Percentiles rank a stretch among this genome's conserved stretches.
Evolutionary conservation across 2,329 filamentous ascomycete species (phyloP).

Genomic region (Penicillium sp.): DNA sequence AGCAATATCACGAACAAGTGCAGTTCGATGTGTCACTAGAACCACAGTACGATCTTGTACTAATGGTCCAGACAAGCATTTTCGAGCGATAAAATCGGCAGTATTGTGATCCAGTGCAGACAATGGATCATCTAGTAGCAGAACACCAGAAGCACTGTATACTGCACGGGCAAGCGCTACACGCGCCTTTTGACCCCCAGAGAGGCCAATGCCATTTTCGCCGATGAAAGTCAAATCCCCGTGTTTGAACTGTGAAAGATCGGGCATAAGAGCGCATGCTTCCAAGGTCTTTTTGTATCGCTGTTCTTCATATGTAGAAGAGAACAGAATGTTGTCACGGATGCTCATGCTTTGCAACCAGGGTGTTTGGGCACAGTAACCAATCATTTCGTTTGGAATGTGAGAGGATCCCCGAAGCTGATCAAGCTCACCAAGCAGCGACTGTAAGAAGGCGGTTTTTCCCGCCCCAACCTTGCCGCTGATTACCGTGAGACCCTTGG

Average conservation of each 20-base stretch:
- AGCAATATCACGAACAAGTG: conserved; percentile 74
- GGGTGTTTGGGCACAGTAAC: conserved; percentile 68
- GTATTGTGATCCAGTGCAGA: conserved; percentile 68
- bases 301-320: conserved; percentile 68
- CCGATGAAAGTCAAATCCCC: conserved; percentile 66
- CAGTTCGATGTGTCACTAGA: conserved; percentile 68
- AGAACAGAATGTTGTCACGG: conserved; percentile 70
- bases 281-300: conserved; percentile 72
- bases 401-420: conserved; percentile 55
- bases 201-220: conserved; percentile 65
- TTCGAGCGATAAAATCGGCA: conserved; percentile 63
- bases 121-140: conserved; percentile 64
- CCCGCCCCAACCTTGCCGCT: conserved; percentile 68
- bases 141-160: conserved; percentile 59
- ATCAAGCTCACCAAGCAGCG: conserved; percentile 64
- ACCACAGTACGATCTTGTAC: conserved; percentile 59
- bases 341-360: conserved; percentile 74
- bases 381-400: conserved; percentile 61
- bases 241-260: conserved; percentile 66
- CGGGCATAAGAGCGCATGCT: conserved; percentile 64
- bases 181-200: conserved; percentile 64
- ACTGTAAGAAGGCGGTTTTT: conserved; percentile 65
- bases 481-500: conserved; percentile 62
- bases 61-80: conserved; percentile 60
- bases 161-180: conserved; percentile 65